phyloP scores from a whole-genome alignment of 1,139 yeast species.

The Saccharomyces hybrid region DNA sequence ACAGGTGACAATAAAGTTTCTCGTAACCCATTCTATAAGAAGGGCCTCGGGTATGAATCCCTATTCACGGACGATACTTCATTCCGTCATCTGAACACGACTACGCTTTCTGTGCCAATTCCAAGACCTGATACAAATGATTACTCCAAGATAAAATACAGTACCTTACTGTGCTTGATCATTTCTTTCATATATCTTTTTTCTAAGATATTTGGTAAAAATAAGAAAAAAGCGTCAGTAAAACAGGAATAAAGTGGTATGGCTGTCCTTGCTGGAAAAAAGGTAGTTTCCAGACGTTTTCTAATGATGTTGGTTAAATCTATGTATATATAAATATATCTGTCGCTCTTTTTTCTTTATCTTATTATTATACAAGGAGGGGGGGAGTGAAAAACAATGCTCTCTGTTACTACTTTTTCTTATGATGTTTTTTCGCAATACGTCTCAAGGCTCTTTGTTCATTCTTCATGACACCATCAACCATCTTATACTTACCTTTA shows the following conservation, averaged over 20 bases:
- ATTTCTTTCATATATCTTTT: slow-evolving; percentile 33
- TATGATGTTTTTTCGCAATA: slow-evolving; percentile 74
- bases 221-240: not conserved
- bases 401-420: slow-evolving; percentile 23
- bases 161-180: slow-evolving; percentile 30
- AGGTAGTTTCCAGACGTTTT: not conserved
- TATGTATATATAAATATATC: not conserved
- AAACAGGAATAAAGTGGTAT: not conserved
- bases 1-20: slow-evolving; percentile 23
- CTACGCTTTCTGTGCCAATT: slow-evolving; percentile 25
- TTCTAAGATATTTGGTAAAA: slow-evolving; percentile 23
- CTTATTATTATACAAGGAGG: not conserved
- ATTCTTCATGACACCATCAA: slow-evolving; percentile 95
- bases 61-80: slow-evolving; percentile 40
- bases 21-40: slow-evolving; percentile 35
- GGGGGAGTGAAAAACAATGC: not conserved
- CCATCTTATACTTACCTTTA: slow-evolving; percentile 98
- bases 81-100: slow-evolving; percentile 33
- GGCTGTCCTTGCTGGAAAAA: no score
- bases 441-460: slow-evolving; percentile 91
- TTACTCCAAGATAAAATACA: slow-evolving; percentile 27
- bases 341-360: not conserved
- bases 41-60: slow-evolving; percentile 37
- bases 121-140: slow-evolving; percentile 34
- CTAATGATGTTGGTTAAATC: not conserved